Conservation (phyloP, 345 rosid genomes). For the Heritiera fomes region DNA sequence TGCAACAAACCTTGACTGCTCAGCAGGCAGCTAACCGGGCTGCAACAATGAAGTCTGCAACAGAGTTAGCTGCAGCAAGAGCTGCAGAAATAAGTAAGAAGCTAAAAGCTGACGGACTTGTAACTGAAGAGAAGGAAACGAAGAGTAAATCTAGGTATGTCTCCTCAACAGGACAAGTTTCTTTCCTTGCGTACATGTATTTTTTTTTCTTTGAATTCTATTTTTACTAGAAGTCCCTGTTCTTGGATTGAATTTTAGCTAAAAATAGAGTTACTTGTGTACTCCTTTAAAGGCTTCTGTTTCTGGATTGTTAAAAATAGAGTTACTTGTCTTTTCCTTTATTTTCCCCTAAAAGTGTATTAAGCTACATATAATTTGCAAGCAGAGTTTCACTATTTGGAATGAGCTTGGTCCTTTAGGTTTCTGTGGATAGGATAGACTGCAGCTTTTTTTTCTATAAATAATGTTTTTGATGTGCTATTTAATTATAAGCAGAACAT, state of each 20-base stretch:
- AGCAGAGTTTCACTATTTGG: background rate
- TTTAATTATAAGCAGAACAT: background rate
- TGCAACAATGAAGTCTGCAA: constrained; percentile 96
- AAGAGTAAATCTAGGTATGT: constrained; percentile 63
- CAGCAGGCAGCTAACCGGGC: constrained; percentile 98
- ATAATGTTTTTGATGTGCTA: background rate
- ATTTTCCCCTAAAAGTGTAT: background rate
- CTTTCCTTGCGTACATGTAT: background rate
- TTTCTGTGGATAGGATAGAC: background rate
- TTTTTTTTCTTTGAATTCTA: background rate
- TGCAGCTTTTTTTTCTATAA: background rate
- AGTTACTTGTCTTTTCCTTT: background rate
- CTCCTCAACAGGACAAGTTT: background rate
- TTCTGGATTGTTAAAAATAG: background rate
- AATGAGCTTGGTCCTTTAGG: background rate
- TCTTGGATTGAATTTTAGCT: background rate
- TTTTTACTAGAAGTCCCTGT: no score
- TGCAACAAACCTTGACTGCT: constrained; percentile 94
- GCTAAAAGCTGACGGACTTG: constrained; percentile 81
- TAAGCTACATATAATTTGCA: background rate
- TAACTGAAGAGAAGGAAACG: constrained; percentile 56
- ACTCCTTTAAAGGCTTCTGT: background rate
- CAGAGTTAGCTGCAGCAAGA: constrained; percentile 95
- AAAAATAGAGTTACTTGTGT: background rate
- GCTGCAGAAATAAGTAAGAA: constrained; percentile 95